Evolutionary conservation across 2,329 filamentous ascomycete genomes (phyloP), one percentile per base, ranked within the genome.

Genomic region (Colletotrichum ledebouriae): DNA sequence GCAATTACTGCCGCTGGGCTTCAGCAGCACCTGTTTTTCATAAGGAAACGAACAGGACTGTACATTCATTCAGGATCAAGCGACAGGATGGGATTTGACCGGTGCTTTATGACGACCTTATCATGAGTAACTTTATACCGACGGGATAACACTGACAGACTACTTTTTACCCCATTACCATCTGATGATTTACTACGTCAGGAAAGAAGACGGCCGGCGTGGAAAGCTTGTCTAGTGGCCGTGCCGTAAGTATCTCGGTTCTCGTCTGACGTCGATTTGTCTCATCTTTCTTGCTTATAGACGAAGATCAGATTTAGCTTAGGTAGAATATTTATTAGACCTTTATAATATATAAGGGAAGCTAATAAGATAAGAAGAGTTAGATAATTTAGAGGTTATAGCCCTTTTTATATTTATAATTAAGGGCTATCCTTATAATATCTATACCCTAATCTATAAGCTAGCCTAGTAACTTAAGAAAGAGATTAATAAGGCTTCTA

Each of bases 91-190:
- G 46, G 52, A 15, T 17, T 4, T 39, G 34, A 33, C 9, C 37
- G 4, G 12, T 49, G 12, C 15, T 67, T 13, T 53, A 46, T 56
- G 62, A 69, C 34, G 63, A 56, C 56, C 49, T 53, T 55, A 67
- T 69, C 39, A 69, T 25, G 66, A 67, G 56, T 17, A 56, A 49
- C 37, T 52, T 39, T 56, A 69, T 68, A 56, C 61, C 41, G 61
- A 60, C 7, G 25, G 47, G 59, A 47, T n/a, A 60, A 42, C 37
- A 39, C 20, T 39, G 17, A 69, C 67, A 69, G 62, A 69, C 25
- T 25, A 39, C 44, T 22, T 33, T n/a, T 25, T 12, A n/a, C 4
- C 15, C 37, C 10, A 20, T 29, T 58, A 55, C 33, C 37, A 55
- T 11, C 37, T 47, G 57, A 13, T 25, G 3, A 29, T 17, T 22